Conservation (phyloP, 2,329 filamentous ascomycete genomes). For the Aureobasidium sp. region DNA sequence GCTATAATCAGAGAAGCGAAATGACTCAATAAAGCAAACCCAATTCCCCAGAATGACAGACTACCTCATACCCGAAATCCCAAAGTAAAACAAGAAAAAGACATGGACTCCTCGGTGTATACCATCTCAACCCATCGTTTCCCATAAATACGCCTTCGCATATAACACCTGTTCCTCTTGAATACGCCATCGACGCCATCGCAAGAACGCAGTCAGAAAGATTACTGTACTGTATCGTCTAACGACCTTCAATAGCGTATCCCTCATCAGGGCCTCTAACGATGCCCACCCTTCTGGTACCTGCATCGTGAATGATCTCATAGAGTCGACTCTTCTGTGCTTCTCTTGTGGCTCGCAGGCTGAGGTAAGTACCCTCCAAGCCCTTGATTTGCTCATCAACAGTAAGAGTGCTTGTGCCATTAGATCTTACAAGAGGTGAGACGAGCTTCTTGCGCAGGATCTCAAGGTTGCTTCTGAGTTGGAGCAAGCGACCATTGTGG, state of each 20-base stretch:
- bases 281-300: slow-evolving; percentile 16
- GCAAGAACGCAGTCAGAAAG: slow-evolving; percentile 7
- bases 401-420: slow-evolving; percentile 58
- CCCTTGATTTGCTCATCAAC: slow-evolving; percentile 82
- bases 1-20: not conserved
- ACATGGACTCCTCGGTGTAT: not conserved
- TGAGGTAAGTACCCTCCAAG: slow-evolving; percentile 68
- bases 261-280: slow-evolving; percentile 10
- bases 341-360: slow-evolving; percentile 66
- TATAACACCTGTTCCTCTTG: not conserved
- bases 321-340: slow-evolving; percentile 76
- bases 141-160: not conserved
- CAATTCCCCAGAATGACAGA: not conserved
- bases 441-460: slow-evolving; percentile 75
- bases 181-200: slow-evolving; percentile 6
- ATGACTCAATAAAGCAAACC: not conserved
- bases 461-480: slow-evolving; percentile 80
- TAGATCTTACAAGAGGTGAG: slow-evolving; percentile 68
- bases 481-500: slow-evolving; percentile 75
- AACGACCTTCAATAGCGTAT: slow-evolving; percentile 15
- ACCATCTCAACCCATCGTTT: not conserved
- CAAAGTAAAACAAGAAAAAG: not conserved
- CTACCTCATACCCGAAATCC: not conserved
- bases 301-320: slow-evolving; percentile 63
- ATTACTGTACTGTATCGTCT: slow-evolving; percentile 1